Evolutionary conservation across 73 alveolate genomes (phyloP).

Genomic region (Paramecium pentaurelia): DNA sequence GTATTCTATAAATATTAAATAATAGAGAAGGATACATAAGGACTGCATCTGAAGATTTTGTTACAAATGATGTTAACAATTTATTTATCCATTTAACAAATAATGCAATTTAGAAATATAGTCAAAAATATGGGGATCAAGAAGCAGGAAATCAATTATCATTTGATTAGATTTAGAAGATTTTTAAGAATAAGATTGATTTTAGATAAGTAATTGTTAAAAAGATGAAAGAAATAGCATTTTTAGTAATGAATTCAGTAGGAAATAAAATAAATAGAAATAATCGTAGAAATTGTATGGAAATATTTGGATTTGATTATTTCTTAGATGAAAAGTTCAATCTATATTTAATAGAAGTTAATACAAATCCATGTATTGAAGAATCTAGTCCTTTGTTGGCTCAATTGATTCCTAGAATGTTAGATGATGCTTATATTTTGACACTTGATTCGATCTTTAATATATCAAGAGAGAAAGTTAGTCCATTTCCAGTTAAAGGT

Average conservation of each 20-base stretch:
- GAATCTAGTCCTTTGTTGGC: constrained; percentile 76
- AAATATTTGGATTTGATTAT: constrained; percentile 92
- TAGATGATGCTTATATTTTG: constrained; percentile 83
- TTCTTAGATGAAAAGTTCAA: constrained; percentile 82
- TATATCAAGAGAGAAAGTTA: background rate
- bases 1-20: background rate
- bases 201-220: background rate
- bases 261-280: constrained; percentile 73
- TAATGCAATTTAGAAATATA: constrained; percentile 76
- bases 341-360: constrained; percentile 86
- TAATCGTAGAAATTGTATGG: constrained; percentile 79
- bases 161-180: constrained; percentile 59
- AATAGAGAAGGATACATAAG: constrained; percentile 49
- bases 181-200: constrained; percentile 38
- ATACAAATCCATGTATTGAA: constrained; percentile 87
- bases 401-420: constrained; percentile 79
- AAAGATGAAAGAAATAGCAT: constrained; percentile 15
- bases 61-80: constrained; percentile 64
- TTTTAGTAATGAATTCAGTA: constrained; percentile 57
- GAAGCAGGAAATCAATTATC: constrained; percentile 85
- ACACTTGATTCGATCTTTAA: constrained; percentile 72
- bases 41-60: constrained; percentile 70
- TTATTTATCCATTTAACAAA: constrained; percentile 77
- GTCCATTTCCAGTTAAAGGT: background rate
- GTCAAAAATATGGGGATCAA: constrained; percentile 74